A percentile compares a stretch with the other conserved stretches of the same genome.
These are phyloP conservation scores for Gossypium australe DNA, from an alignment of 345 rosid genomes.

Conservation along the genomic window DNA sequence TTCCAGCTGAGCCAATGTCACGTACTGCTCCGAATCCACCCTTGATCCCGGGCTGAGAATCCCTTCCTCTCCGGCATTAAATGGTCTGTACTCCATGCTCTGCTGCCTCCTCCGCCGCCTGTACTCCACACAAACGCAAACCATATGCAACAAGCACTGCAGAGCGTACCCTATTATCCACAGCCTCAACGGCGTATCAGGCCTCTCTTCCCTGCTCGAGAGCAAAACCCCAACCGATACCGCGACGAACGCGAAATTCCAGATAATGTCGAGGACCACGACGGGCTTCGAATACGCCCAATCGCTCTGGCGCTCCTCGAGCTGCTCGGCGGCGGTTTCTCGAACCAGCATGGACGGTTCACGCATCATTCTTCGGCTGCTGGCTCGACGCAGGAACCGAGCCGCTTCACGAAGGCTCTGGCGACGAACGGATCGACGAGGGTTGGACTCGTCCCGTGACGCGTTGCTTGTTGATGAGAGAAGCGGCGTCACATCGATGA, in stretches of 20 bases:
- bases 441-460: slow-evolving; percentile 15
- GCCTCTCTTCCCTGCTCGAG: slow-evolving; percentile 57
- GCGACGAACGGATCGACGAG: slow-evolving; percentile 46
- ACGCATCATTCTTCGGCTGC: slow-evolving; percentile 83
- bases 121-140: slow-evolving; percentile 76
- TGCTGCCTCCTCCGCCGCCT: slow-evolving; percentile 57
- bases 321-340: slow-evolving; percentile 94
- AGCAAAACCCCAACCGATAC: slow-evolving; percentile 57
- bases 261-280: slow-evolving; percentile 69
- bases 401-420: slow-evolving; percentile 80
- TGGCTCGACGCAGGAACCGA: slow-evolving; percentile 77
- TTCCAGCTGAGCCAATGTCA: slow-evolving; percentile 55
- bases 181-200: slow-evolving; percentile 69
- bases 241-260: slow-evolving; percentile 84
- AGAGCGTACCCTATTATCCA: slow-evolving; percentile 80
- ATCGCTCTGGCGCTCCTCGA: slow-evolving; percentile 96
- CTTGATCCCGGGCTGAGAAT: slow-evolving; percentile 44
- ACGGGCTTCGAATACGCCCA: slow-evolving; percentile 98
- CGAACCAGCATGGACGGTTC: slow-evolving; percentile 94
- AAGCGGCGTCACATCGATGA: slow-evolving; percentile 63
- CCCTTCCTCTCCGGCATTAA: slow-evolving; percentile 37
- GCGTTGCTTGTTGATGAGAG: slow-evolving; percentile 30
- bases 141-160: slow-evolving; percentile 85
- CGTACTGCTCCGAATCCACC: slow-evolving; percentile 51
- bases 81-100: slow-evolving; percentile 27